Conservation (phyloP, 2,329 filamentous ascomycete species). For the Stachybotrys echinatus region DNA sequence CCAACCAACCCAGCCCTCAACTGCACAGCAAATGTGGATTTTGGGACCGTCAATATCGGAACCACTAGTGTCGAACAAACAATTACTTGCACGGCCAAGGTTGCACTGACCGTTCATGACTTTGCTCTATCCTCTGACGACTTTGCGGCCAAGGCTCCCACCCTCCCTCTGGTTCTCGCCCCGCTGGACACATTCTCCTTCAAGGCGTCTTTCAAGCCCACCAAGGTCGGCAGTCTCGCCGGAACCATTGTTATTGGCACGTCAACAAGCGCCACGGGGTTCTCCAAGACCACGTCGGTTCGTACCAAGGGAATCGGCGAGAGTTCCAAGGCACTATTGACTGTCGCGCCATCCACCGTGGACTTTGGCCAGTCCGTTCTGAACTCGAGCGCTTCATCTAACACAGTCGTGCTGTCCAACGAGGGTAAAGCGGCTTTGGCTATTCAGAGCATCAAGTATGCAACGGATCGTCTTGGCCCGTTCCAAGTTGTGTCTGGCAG, state of each 20-base stretch:
- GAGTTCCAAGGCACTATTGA: neutral
- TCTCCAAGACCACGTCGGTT: neutral
- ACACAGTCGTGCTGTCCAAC: neutral
- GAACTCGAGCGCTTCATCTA: neutral
- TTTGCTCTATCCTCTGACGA: neutral
- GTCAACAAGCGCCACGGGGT: neutral
- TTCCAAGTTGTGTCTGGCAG: neutral
- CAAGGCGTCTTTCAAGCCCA: conserved; percentile 2
- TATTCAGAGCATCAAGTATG: neutral
- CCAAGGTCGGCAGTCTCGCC: neutral
- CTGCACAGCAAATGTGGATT: neutral
- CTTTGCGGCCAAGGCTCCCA: neutral
- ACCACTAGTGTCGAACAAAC: neutral
- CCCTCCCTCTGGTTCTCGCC: neutral
- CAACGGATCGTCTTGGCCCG: neutral
- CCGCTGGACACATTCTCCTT: neutral
- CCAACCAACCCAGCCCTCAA: conserved; percentile 1
- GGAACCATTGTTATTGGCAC: neutral
- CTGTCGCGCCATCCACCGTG: neutral
- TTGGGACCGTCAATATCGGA: neutral
- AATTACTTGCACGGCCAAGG: conserved; percentile 1
- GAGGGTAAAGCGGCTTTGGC: neutral
- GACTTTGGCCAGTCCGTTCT: neutral
- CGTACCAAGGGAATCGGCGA: neutral
- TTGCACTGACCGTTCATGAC: neutral